A percentile compares a stretch with the other conserved stretches of the same genome.
These are phyloP conservation scores for Rhizopus arrhizus DNA, from an alignment of 371 early-diverging fungal genomes.

Conservation along the genomic window DNA sequence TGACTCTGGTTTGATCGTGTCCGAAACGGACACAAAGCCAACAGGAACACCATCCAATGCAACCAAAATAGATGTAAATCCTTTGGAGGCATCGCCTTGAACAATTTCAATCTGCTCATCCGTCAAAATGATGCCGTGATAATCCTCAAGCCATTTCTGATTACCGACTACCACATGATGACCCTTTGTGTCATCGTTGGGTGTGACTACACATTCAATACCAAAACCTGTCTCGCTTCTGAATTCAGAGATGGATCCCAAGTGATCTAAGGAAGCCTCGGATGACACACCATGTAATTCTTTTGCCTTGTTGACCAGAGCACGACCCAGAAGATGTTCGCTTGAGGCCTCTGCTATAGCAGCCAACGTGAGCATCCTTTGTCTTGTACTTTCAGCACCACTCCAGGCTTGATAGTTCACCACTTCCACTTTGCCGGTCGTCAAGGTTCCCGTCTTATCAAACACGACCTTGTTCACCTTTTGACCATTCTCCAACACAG, in stretches of 20 bases:
- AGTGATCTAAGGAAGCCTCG: slow-evolving; percentile 32
- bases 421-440: slow-evolving; percentile 81
- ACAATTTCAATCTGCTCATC: slow-evolving; percentile 32
- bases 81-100: slow-evolving; percentile 52
- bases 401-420: slow-evolving; percentile 44
- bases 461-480: slow-evolving; percentile 85
- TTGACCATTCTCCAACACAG: slow-evolving; percentile 81
- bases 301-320: slow-evolving; percentile 69
- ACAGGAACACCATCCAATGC: slow-evolving; percentile 65
- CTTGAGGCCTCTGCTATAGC: slow-evolving; percentile 81
- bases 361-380: slow-evolving; percentile 34
- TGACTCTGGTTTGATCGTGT: slow-evolving; percentile 83
- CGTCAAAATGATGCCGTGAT: slow-evolving; percentile 33
- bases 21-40: slow-evolving; percentile 85
- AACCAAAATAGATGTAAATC: slow-evolving; percentile 83
- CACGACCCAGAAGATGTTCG: slow-evolving; percentile 89
- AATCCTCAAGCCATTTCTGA: slow-evolving; percentile 60
- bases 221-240: slow-evolving; percentile 80
- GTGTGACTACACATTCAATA: slow-evolving; percentile 60
- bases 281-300: slow-evolving; percentile 32
- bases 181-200: slow-evolving; percentile 8
- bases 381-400: slow-evolving; percentile 6
- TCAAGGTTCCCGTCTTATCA: slow-evolving; percentile 97
- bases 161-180: slow-evolving; percentile 77
- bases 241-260: slow-evolving; percentile 59